A percentile compares a stretch with the other conserved stretches of the same genome.
Evolutionary conservation across 768 basidiomycete genomes (phyloP).

Genomic region (Rhodotorula sphaerocarpa): DNA sequence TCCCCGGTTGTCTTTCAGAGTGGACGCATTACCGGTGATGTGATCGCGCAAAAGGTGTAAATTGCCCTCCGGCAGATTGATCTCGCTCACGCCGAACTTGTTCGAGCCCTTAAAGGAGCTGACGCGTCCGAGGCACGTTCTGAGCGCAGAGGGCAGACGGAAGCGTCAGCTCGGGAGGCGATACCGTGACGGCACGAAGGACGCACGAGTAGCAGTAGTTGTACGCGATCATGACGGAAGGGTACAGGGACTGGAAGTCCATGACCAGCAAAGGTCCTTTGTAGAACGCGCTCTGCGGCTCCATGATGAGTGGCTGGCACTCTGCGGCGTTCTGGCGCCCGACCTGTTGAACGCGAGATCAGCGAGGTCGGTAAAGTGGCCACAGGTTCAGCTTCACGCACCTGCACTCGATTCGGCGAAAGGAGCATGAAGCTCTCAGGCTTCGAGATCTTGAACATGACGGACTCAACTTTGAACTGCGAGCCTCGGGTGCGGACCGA

Average conservation of each 20-base stretch:
- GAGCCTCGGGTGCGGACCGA: conserved; percentile 91
- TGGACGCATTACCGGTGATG: conserved; percentile 54
- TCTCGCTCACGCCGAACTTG: conserved; percentile 73
- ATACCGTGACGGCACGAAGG: not conserved
- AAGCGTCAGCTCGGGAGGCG: not conserved
- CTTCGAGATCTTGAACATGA: conserved; percentile 95
- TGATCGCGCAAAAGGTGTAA: conserved; percentile 64
- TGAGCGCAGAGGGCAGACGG: no score
- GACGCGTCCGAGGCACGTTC: conserved; percentile 85
- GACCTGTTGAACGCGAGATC: conserved; percentile 53
- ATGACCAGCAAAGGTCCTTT: conserved; percentile 83
- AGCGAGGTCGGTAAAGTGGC: not conserved
- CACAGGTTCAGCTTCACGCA: conserved; percentile 44
- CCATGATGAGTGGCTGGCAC: conserved; percentile 82
- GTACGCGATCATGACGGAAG: conserved; percentile 96
- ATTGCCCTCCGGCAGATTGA: conserved; percentile 59
- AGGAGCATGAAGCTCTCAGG: conserved; percentile 85
- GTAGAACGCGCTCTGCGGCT: conserved; percentile 87
- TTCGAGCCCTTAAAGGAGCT: conserved; percentile 76
- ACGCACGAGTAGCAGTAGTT: conserved; percentile 55
- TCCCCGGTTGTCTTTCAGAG: no score
- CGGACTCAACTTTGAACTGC: conserved; percentile 97
- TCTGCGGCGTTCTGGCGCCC: conserved; percentile 93
- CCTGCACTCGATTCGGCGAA: conserved; percentile 80
- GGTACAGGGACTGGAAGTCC: conserved; percentile 94